Base-by-base conservation (phyloP, 2,329 filamentous ascomycete species). In the Cladophialophora yegresii region DNA sequence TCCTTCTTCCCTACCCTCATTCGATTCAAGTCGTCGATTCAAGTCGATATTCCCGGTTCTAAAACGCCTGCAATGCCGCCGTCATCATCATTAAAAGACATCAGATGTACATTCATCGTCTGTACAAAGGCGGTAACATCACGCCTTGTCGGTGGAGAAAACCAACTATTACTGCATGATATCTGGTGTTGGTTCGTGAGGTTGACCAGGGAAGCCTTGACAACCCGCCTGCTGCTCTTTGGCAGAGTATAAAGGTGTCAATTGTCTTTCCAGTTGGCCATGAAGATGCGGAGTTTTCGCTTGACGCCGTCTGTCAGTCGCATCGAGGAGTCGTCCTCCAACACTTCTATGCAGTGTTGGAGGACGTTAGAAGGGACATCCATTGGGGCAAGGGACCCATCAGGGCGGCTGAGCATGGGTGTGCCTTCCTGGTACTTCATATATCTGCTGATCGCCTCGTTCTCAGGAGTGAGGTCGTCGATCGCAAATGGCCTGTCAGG, bases 261-360 rank as follows among this genome's bases (percentile, higher is more conserved):
- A 47, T 49, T 60, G 55, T 70, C 67, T 51, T 70, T 70, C 75
- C 75, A 77, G 51, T 70, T 75, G 28, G 65, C 66, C 43, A 71
- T 65, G 47, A 77, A 69, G 4, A 77, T 78, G 63, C 82, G 80
- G 26, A 85, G 75, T 73, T 85, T 85, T 61, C 78, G 77, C 47
- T 80, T 78, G 64, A 85, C 82, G 8, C 83, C 83, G 67, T 85
- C 83, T 6, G 81, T 81, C 68, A 85, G 81, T 23, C 82, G 78
- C 53, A 80, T 82, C 36, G 81, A 76, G 13, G 80, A 75, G 33
- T 83, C 83, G 65, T 83, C 81, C 54, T 83, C 81, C 59, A 85
- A 77, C 51, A 85, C 74, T 51, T 83, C 81, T 65, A 84, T 77
- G 71, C 81, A 83, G 68, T 84, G 80, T 30, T 77, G 77, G 28